Evolutionary conservation across 495 filamentous ascomycete species (phyloP), one percentile per base, ranked within the genome.

Genomic region (Penicillium paradoxum): DNA sequence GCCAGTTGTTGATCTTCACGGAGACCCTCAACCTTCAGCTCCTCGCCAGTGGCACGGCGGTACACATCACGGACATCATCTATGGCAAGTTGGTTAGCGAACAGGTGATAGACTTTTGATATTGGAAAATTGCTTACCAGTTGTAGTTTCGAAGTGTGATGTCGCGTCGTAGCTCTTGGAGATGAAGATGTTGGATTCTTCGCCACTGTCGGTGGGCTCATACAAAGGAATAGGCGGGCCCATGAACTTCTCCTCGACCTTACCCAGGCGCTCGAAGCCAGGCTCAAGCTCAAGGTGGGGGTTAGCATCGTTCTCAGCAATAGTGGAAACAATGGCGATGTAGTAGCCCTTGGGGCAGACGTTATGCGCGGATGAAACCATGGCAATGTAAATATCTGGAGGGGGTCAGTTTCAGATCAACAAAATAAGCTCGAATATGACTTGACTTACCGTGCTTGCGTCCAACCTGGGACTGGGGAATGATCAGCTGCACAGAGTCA

Each of bases 261-360:
- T 81, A 54, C 95, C 93, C 22, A 99, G 86, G 53, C 93, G 84
- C 66, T 97, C 91, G 56, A 99, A 87, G 51, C 93, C 93, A 19
- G 91, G 85, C 68, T 91, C 86, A 4, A 99, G 84, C 74, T 99
- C 93, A 22, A 96, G 70, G 69, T 97, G 95, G 73, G 95, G 91
- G 78, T 99, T 97, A 54, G 86, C 84, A 55, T 83, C 75, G 36
- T 83, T 85, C 78, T 99, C 93, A 59, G 95, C 89, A 58, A 99
- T 96, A 52, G 95, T 99, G 44, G 90, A 95, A 47, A 99, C 91
- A 59, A 96, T 97, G 54, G 93, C 95, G 59, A 99, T 90, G 76
- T 95, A 97, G 81, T 97, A 97, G 37, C 91, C 93, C 79, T 96
- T 96, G 49, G 95, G 93, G 76, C 95, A 97, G 60, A 97, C 95